Evolutionary conservation across 116 monocot genomes (phyloP), one percentile per base, ranked within the genome.

Genomic region (Trichopus zeylanicus): DNA sequence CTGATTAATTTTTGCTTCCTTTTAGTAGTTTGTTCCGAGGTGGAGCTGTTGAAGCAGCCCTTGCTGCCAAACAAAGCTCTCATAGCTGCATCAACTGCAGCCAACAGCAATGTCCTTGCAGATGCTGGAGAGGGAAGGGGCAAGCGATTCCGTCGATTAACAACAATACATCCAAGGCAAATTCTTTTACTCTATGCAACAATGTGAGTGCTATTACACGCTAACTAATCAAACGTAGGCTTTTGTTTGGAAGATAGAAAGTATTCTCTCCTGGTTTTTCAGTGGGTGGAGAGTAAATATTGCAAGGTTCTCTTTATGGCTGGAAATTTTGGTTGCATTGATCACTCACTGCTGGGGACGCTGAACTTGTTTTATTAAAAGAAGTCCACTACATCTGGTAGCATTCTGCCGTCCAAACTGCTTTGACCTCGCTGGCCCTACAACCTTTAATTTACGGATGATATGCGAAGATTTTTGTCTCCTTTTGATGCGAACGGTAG

Each of bases 141-240:
- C 59, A 79, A 73, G 55, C 64, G 64, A 70, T 79, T 79, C 26
- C 53, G 61, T 52, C 74, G 70, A 1, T 26, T 79, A 4, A 59
- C 51, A 46, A 54, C 49, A 1, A 46, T 69, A 30, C 64, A 74
- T 33, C 73, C 79, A 21, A 65, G 73, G 26, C 66, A 69, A 65
- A 74, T 79, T 3, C 56, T 73, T 57, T 62, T 79, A 11, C 23
- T 74, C 27, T 79, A 74, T 46, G 79, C 79, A 48, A 70, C 79
- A 10, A 35, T 79, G 79, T 79, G 57, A 79, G 79, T 49, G 5
- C 55, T 8, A 42, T 42, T 33, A 33, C 30, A 5, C 7, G 2
- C 11, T 20, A 10, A 37, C 18, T 56, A 31, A n/a, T 37, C 38
- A 9, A 23, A 33, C 13, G 0, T 31, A 31, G 13, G 29, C 27